Base-by-base conservation (phyloP, 2,329 filamentous ascomycete species). In the Tolypocladium cylindrosporum region DNA sequence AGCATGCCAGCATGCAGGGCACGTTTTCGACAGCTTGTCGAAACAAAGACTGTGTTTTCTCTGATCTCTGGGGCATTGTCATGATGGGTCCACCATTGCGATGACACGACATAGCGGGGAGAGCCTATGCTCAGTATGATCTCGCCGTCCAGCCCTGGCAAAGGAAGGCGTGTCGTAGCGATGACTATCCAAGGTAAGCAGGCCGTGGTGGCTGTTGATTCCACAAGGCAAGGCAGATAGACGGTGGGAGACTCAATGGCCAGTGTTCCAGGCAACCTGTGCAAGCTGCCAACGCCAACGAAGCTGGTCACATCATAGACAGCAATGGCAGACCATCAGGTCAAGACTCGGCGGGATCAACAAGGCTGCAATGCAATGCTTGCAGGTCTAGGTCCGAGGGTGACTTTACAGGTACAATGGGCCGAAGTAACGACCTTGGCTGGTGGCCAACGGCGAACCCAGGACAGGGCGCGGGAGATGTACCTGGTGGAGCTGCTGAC, bases 401-500 rank as follows among this genome's bases (percentile, higher is more conserved):
- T 13, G 43, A 39, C 43, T 56, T 34, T 45, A 56, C 36, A 37
- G 45, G 55, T 56, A 56, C 55, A 40, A 41, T 34, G 21, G n/a
- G 21, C 31, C 37, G 9, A 56, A 41, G 55, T 56, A 51, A 37
- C 48, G 31, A 21, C 31, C 48, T n/a, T 7, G 48, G 45, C 37
- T 39, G 37, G 13, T 16, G 37, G 37, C 37, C 14, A 40, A 40
- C 39, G 14, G 16, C 16, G 14, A 34, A 34, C 27, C 27, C 27
- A 50, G 31, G 48, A 21, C 48, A 51, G 45, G 48, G 27, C 48
- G 31, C 31, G 27, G 24, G 48, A 36, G 48, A 51, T 51, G 48
- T 51, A 51, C 39, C 11, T 45, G 56, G 56, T 57, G 56, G 56
- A 57, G 56, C 56, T 57, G 55, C 39, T 37, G 50, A 24, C 55